phyloP scores from a whole-genome alignment of 1,284 basidiomycete genomes.

The Sphaerobolus stellatus region DNA sequence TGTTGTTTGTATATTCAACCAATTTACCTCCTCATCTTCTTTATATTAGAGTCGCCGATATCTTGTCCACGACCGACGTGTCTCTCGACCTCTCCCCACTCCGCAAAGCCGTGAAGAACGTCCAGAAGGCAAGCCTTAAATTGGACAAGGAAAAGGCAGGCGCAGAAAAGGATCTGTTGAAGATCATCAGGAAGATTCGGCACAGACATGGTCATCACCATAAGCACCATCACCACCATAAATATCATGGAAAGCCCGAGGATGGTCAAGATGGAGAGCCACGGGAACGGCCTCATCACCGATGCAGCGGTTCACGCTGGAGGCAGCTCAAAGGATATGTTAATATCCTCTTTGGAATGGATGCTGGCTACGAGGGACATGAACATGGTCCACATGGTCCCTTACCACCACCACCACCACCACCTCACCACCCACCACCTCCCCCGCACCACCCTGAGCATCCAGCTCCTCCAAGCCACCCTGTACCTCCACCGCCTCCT shows the following conservation, averaged over 20 bases:
- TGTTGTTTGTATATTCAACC: conserved; percentile 20
- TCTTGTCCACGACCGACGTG: conserved; percentile 32
- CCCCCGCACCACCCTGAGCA: not conserved
- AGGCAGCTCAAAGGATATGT: conserved; percentile 2
- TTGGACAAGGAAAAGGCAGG: conserved; percentile 56
- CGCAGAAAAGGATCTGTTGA: conserved; percentile 41
- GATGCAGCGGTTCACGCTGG: conserved; percentile 9
- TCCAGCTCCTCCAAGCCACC: not conserved
- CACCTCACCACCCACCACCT: too few species aligned
- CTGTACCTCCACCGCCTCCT: not conserved
- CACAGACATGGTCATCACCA: conserved; percentile 21
- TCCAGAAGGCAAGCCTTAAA: conserved; percentile 50
- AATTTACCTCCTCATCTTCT: conserved; percentile 1
- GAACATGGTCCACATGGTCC: not conserved
- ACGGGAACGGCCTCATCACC: not conserved
- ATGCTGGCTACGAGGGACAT: not conserved
- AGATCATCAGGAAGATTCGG: conserved; percentile 34
- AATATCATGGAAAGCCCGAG: conserved; percentile 3
- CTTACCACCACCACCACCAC: not conserved
- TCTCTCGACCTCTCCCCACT: conserved; percentile 48
- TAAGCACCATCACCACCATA: conserved; percentile 9
- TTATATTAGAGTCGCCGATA: conserved; percentile 45
- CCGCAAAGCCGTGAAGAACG: conserved; percentile 45
- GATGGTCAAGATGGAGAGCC: too few species aligned
- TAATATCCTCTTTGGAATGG: conserved; percentile 2